Conservation (phyloP, 2,329 filamentous ascomycete genomes). For the Curvularia eragrostidis region DNA sequence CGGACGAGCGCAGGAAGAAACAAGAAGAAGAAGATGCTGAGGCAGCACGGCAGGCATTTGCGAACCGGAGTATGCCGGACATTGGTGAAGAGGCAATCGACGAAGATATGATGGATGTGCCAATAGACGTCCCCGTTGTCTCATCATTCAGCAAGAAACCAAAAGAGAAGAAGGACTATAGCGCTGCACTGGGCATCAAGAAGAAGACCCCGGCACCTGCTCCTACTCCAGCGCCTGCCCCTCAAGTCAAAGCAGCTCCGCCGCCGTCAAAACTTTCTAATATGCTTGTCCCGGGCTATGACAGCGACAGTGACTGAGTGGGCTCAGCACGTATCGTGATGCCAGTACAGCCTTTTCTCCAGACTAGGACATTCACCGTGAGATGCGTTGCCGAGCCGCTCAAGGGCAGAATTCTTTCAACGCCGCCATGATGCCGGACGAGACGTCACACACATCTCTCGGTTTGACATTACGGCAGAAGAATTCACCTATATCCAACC, state of each 20-base stretch:
- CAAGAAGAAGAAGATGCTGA: constrained; percentile 85
- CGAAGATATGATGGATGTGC: constrained; percentile 51
- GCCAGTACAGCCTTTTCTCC: neutral
- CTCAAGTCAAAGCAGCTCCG: constrained; percentile 18
- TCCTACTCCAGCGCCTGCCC: constrained; percentile 16
- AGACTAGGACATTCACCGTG: neutral
- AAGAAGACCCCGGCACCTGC: constrained; percentile 33
- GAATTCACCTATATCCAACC: neutral
- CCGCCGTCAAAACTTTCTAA: constrained; percentile 31
- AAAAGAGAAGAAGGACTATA: constrained; percentile 87
- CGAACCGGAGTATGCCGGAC: constrained; percentile 45
- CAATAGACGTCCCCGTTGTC: constrained; percentile 46
- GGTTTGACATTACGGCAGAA: neutral
- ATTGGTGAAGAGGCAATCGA: constrained; percentile 62
- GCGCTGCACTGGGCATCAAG: constrained; percentile 81
- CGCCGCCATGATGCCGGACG: neutral
- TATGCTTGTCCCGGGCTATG: constrained; percentile 40
- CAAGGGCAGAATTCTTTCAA: neutral
- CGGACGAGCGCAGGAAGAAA: constrained; percentile 64
- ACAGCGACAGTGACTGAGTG: constrained; percentile 37
- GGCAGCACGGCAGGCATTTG: constrained; percentile 79
- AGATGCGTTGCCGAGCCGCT: neutral
- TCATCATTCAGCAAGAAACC: constrained; percentile 74
- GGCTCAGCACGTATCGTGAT: neutral
- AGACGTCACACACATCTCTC: neutral